These are phyloP conservation scores for Haberlea rhodopensis DNA, from an alignment of 257 asterid genomes.

Conservation along the genomic window DNA sequence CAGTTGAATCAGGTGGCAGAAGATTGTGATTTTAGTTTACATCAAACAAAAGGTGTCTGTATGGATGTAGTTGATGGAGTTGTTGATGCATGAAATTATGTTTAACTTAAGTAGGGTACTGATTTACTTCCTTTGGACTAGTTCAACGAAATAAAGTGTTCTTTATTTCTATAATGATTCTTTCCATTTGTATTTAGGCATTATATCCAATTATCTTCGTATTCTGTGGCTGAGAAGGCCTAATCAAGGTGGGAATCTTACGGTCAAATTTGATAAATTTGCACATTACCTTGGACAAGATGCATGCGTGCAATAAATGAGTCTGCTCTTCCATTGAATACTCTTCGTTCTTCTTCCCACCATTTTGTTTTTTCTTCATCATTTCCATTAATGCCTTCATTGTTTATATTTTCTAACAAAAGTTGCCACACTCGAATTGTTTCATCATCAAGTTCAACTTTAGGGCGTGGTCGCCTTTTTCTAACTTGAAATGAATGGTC, in stretches of 20 bases:
- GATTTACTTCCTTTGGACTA: background rate
- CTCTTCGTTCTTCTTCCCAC: slow-evolving; percentile 54
- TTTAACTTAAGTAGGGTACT: background rate
- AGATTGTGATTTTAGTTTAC: background rate
- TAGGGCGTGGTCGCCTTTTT: slow-evolving; percentile 40
- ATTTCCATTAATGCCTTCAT: slow-evolving; percentile 50
- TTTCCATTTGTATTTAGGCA: background rate
- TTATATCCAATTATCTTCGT: background rate
- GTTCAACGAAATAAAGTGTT: background rate
- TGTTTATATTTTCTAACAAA: slow-evolving; percentile 49
- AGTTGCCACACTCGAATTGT: slow-evolving; percentile 57
- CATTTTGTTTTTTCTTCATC: slow-evolving; percentile 46
- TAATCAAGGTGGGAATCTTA: slow-evolving; percentile 4
- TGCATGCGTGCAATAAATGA: slow-evolving; percentile 60
- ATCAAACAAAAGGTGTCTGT: background rate
- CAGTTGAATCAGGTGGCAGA: background rate
- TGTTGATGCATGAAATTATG: background rate
- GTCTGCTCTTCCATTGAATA: slow-evolving; percentile 50
- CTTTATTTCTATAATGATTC: background rate
- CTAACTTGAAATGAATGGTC: slow-evolving; percentile 23
- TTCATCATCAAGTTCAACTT: slow-evolving; percentile 54
- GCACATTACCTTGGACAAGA: slow-evolving; percentile 49
- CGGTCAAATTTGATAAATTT: background rate
- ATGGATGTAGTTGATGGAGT: background rate
- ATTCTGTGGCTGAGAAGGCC: background rate